Percentiles rank a stretch among this genome's conserved stretches.
Conservation (phyloP, 202 grass and related monocot genomes). For the Panicum hallii region DNA sequence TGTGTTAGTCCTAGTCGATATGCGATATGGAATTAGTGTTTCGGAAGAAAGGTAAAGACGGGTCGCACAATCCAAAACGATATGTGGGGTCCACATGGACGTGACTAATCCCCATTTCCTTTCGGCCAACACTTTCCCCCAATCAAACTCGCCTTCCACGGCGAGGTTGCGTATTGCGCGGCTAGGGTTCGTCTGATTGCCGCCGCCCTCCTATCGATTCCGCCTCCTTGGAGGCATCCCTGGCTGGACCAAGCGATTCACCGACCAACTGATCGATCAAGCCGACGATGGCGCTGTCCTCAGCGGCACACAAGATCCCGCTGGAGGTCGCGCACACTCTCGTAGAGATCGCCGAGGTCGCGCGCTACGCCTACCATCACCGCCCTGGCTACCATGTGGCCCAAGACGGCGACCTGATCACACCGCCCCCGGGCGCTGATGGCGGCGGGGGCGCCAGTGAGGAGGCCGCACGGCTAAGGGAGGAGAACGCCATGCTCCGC, state of each 20-base stretch:
- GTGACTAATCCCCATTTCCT: slow-evolving; percentile 9
- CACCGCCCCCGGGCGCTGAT: neutral
- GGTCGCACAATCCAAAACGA: neutral
- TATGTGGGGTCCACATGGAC: neutral
- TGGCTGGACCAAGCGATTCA: neutral
- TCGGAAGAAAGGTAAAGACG: too few relatives aligned
- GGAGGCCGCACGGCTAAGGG: slow-evolving; percentile 60
- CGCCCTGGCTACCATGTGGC: slow-evolving; percentile 42
- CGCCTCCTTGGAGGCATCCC: neutral
- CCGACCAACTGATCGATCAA: neutral
- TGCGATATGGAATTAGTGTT: too few relatives aligned
- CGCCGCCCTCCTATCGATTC: neutral
- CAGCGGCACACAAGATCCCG: slow-evolving; percentile 61
- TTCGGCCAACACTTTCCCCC: neutral
- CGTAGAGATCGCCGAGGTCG: slow-evolving; percentile 87
- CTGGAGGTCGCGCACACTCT: slow-evolving; percentile 78
- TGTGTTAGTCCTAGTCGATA: too few relatives aligned
- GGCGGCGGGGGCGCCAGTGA: slow-evolving; percentile 13
- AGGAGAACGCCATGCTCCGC: slow-evolving; percentile 74
- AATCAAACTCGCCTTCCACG: slow-evolving; percentile 28
- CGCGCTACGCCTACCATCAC: slow-evolving; percentile 71
- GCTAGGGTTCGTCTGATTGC: slow-evolving; percentile 43
- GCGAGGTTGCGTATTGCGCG: slow-evolving; percentile 40
- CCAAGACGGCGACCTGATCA: neutral
- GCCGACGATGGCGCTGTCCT: slow-evolving; percentile 38